Evolutionary conservation across 2,329 filamentous ascomycete species (phyloP), one percentile per base, ranked within the genome.

Genomic region (Aphanoascus verrucosus): DNA sequence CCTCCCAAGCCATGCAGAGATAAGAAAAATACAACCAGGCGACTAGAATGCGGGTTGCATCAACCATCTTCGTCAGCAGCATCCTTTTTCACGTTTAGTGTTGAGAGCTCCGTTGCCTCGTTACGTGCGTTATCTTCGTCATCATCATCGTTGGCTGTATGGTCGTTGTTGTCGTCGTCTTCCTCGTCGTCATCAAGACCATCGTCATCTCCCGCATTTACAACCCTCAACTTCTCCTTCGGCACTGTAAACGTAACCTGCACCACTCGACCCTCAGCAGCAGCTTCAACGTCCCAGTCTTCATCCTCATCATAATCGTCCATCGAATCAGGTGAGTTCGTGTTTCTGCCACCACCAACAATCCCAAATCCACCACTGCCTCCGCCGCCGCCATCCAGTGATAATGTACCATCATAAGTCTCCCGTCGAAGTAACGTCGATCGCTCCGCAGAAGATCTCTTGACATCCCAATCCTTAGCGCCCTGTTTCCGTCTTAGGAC

Each of bases 201-300:
- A 55, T 70, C 68, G 2, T 63, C 58, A n/a, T 62, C 64, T 3
- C 66, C 85, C 49, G 80, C 84, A 66, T 97, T 97, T 17, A 96
- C 91, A n/a, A 97, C 89, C 23, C 91, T 75, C 58, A 97, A 70
- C 61, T 82, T 81, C 68, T 91, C 85, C 67, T 85, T 88, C 1
- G 93, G 91, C 56, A 96, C 88, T 0, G 91, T 96, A 68, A 95
- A 97, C 80, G 94, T 93, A 64, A 88, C 80, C 67, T 90, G 86
- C 56, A 90, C 85, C 7, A 86, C 74, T 19, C 85, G 72, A 55
- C 79, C 79, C 69, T 88, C 83, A 1, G 85, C 79, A 1, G 85
- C 85, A 53, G 78, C 75, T 65, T 90, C 86, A 38, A 90, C 80
- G 61, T 89, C 86, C 85, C 85, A 87, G 52, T 88, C 84, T 32